Conservation (phyloP, 2,329 filamentous ascomycete species). For the Bipolaris sorokiniana region DNA sequence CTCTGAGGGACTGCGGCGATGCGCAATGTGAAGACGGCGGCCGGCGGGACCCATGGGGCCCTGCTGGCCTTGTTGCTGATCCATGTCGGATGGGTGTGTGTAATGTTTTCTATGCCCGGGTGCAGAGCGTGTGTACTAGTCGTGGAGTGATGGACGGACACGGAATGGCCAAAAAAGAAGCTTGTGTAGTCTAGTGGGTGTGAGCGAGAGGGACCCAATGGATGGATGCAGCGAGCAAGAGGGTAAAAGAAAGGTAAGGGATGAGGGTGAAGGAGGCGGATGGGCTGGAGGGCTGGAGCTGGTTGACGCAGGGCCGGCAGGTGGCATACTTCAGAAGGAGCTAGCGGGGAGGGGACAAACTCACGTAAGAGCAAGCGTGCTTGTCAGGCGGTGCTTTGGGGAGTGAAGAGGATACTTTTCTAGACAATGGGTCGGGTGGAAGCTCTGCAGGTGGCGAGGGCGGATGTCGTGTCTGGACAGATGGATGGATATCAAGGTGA, state of each 20-base stretch:
- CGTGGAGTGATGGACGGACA: slow-evolving; percentile 35
- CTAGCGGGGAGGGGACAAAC: slow-evolving; percentile 32
- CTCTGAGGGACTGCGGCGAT: slow-evolving; percentile 95
- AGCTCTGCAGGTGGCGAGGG: slow-evolving; percentile 36
- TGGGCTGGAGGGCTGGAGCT: slow-evolving; percentile 10
- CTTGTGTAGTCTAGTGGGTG: slow-evolving; percentile 33
- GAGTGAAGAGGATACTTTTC: slow-evolving; percentile 36
- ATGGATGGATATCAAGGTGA: slow-evolving; percentile 14
- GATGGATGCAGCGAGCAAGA: not conserved
- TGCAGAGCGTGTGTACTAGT: slow-evolving; percentile 30
- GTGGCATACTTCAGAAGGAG: slow-evolving; percentile 28
- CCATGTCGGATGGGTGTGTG: slow-evolving; percentile 47
- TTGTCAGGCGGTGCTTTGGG: slow-evolving; percentile 23
- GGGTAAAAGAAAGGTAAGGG: not conserved
- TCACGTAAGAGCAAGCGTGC: slow-evolving; percentile 36
- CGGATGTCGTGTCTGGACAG: slow-evolving; percentile 28
- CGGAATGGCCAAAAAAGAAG: slow-evolving; percentile 28
- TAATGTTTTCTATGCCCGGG: slow-evolving; percentile 32
- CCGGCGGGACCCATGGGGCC: slow-evolving; percentile 72
- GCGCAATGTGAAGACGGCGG: slow-evolving; percentile 94
- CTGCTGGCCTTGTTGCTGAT: slow-evolving; percentile 61
- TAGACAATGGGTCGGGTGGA: slow-evolving; percentile 34
- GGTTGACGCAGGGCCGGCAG: slow-evolving; percentile 29
- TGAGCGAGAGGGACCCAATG: slow-evolving; percentile 21
- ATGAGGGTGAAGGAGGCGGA: slow-evolving; percentile 5